phyloP scores from a whole-genome alignment of 352 stramenopile species.

The Pythium aquatile region DNA sequence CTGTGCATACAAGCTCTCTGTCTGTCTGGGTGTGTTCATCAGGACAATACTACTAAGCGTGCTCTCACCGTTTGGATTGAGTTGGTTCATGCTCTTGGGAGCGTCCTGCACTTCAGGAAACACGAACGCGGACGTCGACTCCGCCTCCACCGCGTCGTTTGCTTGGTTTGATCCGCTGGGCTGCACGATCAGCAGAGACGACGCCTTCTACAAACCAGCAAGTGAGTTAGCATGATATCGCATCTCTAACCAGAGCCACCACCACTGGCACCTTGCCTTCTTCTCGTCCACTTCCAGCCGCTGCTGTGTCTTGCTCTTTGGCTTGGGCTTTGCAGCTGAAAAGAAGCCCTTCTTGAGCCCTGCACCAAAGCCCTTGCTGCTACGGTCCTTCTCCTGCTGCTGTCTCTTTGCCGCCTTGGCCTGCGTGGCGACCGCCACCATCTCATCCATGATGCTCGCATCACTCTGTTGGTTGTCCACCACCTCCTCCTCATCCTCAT shows the following conservation, averaged over 20 bases:
- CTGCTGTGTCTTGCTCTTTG: conserved; percentile 2
- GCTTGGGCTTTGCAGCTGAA: not conserved
- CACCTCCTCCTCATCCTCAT: conserved; percentile 4
- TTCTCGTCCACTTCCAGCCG: conserved; percentile 14
- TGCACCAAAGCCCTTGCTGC: conserved; percentile 47
- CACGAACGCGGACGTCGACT: conserved; percentile 33
- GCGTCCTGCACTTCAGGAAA: conserved; percentile 78
- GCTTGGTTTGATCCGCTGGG: conserved; percentile 24
- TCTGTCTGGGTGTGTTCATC: not conserved
- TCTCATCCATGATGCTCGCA: conserved; percentile 73
- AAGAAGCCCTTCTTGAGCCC: conserved; percentile 82
- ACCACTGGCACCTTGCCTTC: not conserved
- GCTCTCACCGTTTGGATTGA: conserved; percentile 57
- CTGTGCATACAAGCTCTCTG: conserved; percentile 23
- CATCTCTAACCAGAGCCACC: not conserved
- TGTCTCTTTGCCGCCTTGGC: conserved; percentile 53
- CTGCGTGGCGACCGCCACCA: conserved; percentile 48
- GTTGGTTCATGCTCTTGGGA: conserved; percentile 53
- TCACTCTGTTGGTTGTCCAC: conserved; percentile 38
- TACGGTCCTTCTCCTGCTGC: conserved; percentile 45
- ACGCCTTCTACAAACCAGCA: conserved; percentile 33
- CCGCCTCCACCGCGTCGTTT: conserved; percentile 11
- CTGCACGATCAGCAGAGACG: conserved; percentile 35
- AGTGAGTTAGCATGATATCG: not conserved
- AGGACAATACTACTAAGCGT: no score